Base-by-base conservation (phyloP, 306 rosid genomes). In the Citrullus colocynthis region DNA sequence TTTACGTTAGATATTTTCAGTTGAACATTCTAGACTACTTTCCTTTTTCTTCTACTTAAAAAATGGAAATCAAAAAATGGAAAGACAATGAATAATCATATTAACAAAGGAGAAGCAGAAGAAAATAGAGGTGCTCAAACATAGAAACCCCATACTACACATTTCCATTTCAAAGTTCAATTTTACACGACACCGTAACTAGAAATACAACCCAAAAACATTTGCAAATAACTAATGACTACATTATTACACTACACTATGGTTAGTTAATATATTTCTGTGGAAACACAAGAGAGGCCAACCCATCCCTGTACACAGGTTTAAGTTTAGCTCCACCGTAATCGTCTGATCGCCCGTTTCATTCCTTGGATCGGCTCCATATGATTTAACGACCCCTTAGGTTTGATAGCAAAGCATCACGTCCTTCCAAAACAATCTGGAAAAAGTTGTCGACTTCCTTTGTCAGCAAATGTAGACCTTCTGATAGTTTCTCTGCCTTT, bases 381-480 rank as follows among this genome's bases (percentile, higher is more conserved):
- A 65, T 76, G 60, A 78, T 74, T 79, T 79, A 88, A 56, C 83
- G 83, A 2, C 85, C 84, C 82, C 96, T 89, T 57, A 90, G 21
- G 70, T 82, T 84, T 1, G 85, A 84, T 5, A 93, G 85, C 85
- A 91, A 81, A 2, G 91, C 80, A 21, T 93, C 96, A 0, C 98
- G 97, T 9, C 98, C 90, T 1, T 48, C 59, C 82, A 93, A 37
- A 60, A 93, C 86, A 51, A 83, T 83, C 10, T 86, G 81, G 80
- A 93, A 93, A 78, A 91, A 91, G 3, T 84, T 79, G 80, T 93
- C 91, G 12, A 93, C 96, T 81, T 83, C 92, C 85, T 89, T 86
- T 1, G 96, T 84, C 39, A 91, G 90, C 82, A 84, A 84, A 85
- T 93, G 93, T 7, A 91, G 81, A 67, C 91, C 97, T 73, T 82